Evolutionary conservation across 139 green algal genomes (phyloP), one percentile per base, ranked within the genome.

Genomic region (Bryopsis sp.): DNA sequence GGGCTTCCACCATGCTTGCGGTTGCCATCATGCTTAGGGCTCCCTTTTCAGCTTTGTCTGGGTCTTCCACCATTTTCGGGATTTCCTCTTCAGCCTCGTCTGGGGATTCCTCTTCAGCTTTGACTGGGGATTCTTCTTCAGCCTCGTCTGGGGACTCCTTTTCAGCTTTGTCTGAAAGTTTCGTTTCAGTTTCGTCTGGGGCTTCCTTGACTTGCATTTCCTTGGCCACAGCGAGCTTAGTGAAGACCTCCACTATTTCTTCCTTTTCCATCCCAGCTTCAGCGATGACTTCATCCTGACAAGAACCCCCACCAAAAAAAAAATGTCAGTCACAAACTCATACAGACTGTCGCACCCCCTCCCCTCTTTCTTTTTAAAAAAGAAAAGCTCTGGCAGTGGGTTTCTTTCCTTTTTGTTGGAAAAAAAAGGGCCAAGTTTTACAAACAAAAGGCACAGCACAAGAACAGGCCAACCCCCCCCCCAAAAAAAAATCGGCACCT

Each of bases 21-120:
- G 24, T 24, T 57, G 47, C 47, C 47, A n/a, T 57, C 47, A n/a
- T 24, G 24, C 47, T 24, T 57, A 57, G 24, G 24, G 24, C 24
- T n/a, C 24, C 24, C 47, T 57, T 24, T 24, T 57, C 24, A n/a
- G 47, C 47, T 57, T 24, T 24, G 24, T 57, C 24, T 57, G 24
- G 24, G 24, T 57, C 47, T 24, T n/a, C 47, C 47, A n/a, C 47
- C 24, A n/a, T 24, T 24, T 57, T 24, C 47, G 24, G 24, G 24
- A 57, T 24, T 24, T 57, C 24, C 47, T 57, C 47, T 57, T n/a
- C 47, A 57, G 47, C 47, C 47, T 57, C 24, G 24, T 57, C 47
- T n/a, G 47, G 24, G 24, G 47, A 24, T 24, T 24, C 47, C 47
- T 57, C 47, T n/a, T 57, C 47, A 57, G 47, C 24, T 57, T 24